phyloP scores from a whole-genome alignment of 208 protist species.

The Leishmania lainsoni region DNA sequence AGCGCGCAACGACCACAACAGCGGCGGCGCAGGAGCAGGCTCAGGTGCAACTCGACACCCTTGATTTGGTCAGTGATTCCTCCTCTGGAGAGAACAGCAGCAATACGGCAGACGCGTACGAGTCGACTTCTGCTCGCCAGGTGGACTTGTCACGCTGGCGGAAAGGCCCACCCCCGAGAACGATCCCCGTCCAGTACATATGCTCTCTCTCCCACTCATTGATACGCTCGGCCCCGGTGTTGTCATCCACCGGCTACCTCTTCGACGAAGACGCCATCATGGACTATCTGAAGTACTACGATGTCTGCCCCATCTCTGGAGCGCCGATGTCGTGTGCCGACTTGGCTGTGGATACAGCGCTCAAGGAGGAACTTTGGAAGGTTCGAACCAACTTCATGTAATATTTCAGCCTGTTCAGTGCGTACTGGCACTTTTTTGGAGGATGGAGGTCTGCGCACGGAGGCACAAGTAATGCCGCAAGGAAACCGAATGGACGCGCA shows the following conservation, averaged over 20 bases:
- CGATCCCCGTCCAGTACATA: conserved; percentile 47
- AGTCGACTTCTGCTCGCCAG: not conserved
- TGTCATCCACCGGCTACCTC: conserved; percentile 51
- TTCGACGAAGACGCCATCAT: conserved; percentile 50
- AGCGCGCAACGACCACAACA: not conserved
- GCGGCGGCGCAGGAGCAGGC: not conserved
- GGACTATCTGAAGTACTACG: conserved; percentile 36
- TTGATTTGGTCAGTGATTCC: not conserved
- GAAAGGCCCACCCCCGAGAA: conserved; percentile 22
- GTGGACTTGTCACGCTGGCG: conserved; percentile 41
- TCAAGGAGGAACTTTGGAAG: conserved; percentile 39
- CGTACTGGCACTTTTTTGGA: not conserved
- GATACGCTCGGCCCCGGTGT: conserved; percentile 37
- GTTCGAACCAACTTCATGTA: conserved; percentile 49
- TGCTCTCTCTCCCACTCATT: conserved; percentile 47
- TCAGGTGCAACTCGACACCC: conserved; percentile 4
- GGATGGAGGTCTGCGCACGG: not conserved
- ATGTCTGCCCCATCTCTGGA: conserved; percentile 49
- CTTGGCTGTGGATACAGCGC: conserved; percentile 44
- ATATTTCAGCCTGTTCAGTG: not conserved
- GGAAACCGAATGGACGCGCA: too few relatives aligned
- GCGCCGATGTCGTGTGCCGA: conserved; percentile 35
- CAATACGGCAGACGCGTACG: not conserved
- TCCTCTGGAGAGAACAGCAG: not conserved
- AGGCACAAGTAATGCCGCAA: not conserved